Percentiles rank a stretch among this genome's conserved stretches.
Conservation (phyloP, 106 monocot genomes). For the Allium fistulosum region DNA sequence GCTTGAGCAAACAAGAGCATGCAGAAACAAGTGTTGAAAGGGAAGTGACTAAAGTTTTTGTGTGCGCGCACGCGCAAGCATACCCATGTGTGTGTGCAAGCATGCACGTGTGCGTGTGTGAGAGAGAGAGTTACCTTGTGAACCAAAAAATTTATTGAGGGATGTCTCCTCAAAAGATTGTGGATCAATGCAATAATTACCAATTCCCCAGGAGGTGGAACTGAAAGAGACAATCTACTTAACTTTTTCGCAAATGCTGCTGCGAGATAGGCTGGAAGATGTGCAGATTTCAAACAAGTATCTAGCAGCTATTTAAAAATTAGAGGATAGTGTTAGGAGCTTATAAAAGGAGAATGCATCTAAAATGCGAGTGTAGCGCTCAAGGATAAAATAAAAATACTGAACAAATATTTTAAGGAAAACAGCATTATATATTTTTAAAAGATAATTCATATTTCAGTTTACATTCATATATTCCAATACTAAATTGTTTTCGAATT, state of each 20-base stretch:
- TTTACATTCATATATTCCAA: too few relatives aligned
- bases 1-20: too few relatives aligned
- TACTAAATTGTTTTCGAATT: too few relatives aligned
- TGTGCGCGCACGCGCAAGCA: too few relatives aligned
- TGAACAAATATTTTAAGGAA: too few relatives aligned
- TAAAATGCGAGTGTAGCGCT: neutral
- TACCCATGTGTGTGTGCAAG: too few relatives aligned
- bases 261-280: constrained; percentile 91
- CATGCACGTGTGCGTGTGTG: too few relatives aligned
- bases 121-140: constrained; percentile 47
- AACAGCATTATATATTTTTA: too few relatives aligned
- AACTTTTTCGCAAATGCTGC: constrained; percentile 90
- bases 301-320: constrained; percentile 71
- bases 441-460: too few relatives aligned
- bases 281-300: constrained; percentile 68
- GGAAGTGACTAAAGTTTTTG: too few relatives aligned
- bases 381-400: neutral
- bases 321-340: neutral
- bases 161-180: constrained; percentile 89
- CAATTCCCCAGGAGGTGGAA: constrained; percentile 76
- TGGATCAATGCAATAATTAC: constrained; percentile 88
- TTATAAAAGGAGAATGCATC: neutral
- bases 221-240: constrained; percentile 82
- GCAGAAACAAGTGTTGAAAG: too few relatives aligned
- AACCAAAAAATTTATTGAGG: constrained; percentile 94